Evolutionary conservation across 257 asterid species (phyloP).

Genomic region (Striga asiatica): DNA sequence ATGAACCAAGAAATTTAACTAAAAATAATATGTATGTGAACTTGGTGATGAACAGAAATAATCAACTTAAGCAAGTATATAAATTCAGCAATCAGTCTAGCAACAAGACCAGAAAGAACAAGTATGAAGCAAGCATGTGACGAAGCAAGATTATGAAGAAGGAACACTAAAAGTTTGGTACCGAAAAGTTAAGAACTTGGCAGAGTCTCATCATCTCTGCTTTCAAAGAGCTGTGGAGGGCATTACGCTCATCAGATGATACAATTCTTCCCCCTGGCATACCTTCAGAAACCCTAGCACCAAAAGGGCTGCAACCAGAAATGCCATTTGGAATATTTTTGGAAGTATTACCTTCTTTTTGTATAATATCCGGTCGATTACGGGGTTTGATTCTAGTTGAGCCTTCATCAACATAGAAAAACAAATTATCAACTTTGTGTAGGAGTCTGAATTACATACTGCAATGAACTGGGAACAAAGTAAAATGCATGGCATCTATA

Average conservation of each 20-base stretch:
- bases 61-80: background rate
- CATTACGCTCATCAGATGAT: conserved; percentile 30
- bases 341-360: conserved; percentile 7
- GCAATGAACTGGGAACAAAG: background rate
- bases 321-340: conserved; percentile 7
- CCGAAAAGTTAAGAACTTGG: conserved; percentile 54
- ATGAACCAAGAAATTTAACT: too few species aligned
- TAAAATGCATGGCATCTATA: background rate
- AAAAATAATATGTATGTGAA: too few species aligned
- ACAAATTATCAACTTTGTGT: background rate
- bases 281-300: conserved; percentile 20
- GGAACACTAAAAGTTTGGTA: conserved; percentile 24
- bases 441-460: background rate
- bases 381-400: conserved; percentile 17
- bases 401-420: conserved; percentile 26
- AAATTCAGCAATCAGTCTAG: background rate
- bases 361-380: conserved; percentile 20
- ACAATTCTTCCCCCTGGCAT: conserved; percentile 19
- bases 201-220: conserved; percentile 33
- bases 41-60: too few species aligned
- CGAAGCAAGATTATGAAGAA: conserved; percentile 4
- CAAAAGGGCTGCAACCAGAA: conserved; percentile 16
- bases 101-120: background rate
- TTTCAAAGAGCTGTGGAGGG: conserved; percentile 33
- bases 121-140: too few species aligned